phyloP scores from a whole-genome alignment of 2,329 filamentous ascomycete genomes.

The Exophiala lecanii-corni region DNA sequence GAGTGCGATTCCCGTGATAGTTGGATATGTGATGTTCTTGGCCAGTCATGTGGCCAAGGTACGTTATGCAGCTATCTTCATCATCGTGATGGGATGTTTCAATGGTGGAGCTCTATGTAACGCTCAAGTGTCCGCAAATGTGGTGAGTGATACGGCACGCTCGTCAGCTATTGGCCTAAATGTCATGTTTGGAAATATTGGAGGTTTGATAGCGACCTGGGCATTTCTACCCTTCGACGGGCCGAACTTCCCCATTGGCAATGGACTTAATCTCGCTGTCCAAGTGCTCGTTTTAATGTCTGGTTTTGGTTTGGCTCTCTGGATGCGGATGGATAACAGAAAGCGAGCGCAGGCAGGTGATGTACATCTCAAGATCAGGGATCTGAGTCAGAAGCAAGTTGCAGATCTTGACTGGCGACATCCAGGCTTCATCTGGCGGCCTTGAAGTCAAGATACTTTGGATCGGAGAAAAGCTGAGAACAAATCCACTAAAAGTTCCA shows the following conservation, averaged over 20 bases:
- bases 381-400: constrained; percentile 49
- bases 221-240: constrained; percentile 60
- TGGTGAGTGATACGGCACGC: constrained; percentile 65
- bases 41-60: constrained; percentile 49
- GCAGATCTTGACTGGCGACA: constrained; percentile 64
- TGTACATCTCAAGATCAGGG: constrained; percentile 53
- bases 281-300: constrained; percentile 52
- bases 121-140: constrained; percentile 64
- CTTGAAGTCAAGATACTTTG: constrained; percentile 27
- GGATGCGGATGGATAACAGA: constrained; percentile 61
- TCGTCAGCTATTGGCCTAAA: constrained; percentile 62
- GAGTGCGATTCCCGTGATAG: constrained; percentile 59
- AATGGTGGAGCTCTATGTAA: constrained; percentile 61
- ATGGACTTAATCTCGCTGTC: constrained; percentile 64
- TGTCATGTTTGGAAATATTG: constrained; percentile 69
- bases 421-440: constrained; percentile 60
- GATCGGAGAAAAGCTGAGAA: too few species aligned
- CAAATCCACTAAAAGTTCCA: too few species aligned
- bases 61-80: constrained; percentile 66
- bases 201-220: constrained; percentile 64
- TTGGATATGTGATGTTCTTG: constrained; percentile 67
- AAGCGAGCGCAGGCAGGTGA: constrained; percentile 50
- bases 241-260: constrained; percentile 65
- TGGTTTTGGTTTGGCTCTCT: constrained; percentile 48
- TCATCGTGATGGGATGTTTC: constrained; percentile 63